Evolutionary conservation across 441 rosid species (phyloP), one percentile per base, ranked within the genome.

Genomic region (Erysimum cheiri): DNA sequence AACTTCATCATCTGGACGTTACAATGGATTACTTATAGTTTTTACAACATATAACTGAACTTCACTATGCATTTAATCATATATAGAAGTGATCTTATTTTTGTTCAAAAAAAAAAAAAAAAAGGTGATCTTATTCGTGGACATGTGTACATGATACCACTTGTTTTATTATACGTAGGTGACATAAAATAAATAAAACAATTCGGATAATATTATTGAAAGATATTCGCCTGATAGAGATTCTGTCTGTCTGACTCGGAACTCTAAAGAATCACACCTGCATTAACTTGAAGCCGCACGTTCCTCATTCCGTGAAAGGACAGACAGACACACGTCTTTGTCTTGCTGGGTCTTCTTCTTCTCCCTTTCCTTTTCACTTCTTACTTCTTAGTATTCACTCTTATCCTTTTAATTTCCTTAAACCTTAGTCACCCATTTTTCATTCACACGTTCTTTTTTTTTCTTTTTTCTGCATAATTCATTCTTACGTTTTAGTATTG

Each of bases 251-350:
- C 59, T 56, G 76, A 64, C 64, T 55, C 6, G 70, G 33, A 53
- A 61, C 55, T 31, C 46, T 3, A 10, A 52, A 41, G 43, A 36
- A 35, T 46, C 43, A 47, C 67, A 47, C 2, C 17, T 66, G 12
- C 28, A 50, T 43, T n/a, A 0, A 46, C 37, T 49, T 6, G 43
- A 39, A 58, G 67, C 71, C 71, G 60, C 71, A 72, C 77, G 71
- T 72, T 72, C 71, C 66, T 57, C 37, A 72, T 72, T 67, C 67
- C 9, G 17, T 58, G 68, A 50, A 69, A 19, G 41, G n/a, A n/a
- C n/a, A n/a, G n/a, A n/a, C n/a, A n/a, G 24, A 50, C 67, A 50
- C 60, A 40, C 66, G 43, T 48, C 64, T 39, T 26, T 33, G 24
- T 56, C 14, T 11, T 17, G 64, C 15, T 68, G 26, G 13, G 6